phyloP scores from a whole-genome alignment of 1,139 yeast species.

The Schwanniomyces etchellsii region DNA sequence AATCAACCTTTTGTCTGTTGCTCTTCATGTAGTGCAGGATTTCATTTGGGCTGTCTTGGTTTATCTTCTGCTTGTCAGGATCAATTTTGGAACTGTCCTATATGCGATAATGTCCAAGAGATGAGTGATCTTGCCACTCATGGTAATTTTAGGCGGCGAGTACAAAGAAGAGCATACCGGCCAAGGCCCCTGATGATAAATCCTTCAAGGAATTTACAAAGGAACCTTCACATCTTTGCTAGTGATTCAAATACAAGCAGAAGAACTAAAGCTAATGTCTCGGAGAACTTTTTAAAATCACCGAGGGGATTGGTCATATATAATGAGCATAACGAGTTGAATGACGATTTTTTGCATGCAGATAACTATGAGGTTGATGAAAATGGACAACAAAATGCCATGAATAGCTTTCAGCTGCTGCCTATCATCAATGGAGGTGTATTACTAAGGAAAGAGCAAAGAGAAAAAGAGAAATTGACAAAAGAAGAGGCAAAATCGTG shows the following conservation, averaged over 20 bases:
- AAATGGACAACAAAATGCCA: constrained; percentile 3
- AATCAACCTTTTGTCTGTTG: constrained; percentile 23
- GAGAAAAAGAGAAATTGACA: constrained; percentile 23
- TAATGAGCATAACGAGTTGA: constrained; percentile 30
- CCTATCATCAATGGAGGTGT: constrained; percentile 39
- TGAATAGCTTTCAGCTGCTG: no score
- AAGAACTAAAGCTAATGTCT: background rate
- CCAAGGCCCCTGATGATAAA: no score
- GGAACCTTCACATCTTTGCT: background rate
- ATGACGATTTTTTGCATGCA: constrained; percentile 27
- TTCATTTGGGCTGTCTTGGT: constrained; percentile 35
- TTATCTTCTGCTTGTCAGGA: constrained; percentile 5
- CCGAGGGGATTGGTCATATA: constrained; percentile 21
- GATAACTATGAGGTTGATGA: constrained; percentile 6
- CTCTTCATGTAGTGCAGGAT: constrained; percentile 26
- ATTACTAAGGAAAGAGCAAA: constrained; percentile 29
- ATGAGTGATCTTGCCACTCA: constrained; percentile 4
- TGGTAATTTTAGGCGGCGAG: background rate
- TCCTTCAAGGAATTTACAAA: background rate
- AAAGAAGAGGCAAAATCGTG: constrained; percentile 36
- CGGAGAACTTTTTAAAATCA: constrained; percentile 1
- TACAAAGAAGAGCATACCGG: no score
- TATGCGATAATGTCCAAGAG: constrained; percentile 37
- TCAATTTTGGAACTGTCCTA: constrained; percentile 36
- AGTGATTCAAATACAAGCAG: background rate